Evolutionary conservation across 2,329 filamentous ascomycete species (phyloP).

Genomic region (Neopestalotiopsis rosae): DNA sequence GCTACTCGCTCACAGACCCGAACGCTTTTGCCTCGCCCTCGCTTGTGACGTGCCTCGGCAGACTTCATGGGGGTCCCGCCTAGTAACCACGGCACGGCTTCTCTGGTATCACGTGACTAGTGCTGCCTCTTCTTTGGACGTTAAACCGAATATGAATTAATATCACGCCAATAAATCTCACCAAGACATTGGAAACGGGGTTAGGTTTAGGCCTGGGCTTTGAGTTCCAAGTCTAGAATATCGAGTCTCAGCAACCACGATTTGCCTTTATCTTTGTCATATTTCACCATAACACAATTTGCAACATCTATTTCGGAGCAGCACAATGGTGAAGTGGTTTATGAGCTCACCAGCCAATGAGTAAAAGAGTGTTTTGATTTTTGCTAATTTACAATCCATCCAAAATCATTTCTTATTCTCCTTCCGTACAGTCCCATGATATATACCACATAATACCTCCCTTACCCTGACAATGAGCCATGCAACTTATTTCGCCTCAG

Average conservation of each 20-base stretch:
- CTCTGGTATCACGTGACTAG: not conserved
- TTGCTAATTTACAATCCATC: not conserved
- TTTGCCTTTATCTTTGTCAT: no score
- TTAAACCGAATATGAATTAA: not conserved
- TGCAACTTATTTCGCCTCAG: conserved; percentile 39
- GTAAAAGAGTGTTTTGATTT: not conserved
- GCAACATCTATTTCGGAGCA: no score
- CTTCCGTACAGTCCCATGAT: not conserved
- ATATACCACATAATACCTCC: not conserved
- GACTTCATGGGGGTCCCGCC: not conserved
- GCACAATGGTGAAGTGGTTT: no score
- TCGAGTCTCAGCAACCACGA: no score
- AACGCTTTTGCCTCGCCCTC: not conserved
- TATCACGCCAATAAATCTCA: not conserved
- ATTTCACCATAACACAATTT: no score
- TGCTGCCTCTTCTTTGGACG: no score
- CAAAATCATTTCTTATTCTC: not conserved
- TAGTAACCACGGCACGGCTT: not conserved
- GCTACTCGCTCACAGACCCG: not conserved
- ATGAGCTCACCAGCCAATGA: not conserved
- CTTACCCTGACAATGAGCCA: not conserved
- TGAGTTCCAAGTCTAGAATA: not conserved
- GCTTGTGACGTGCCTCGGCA: conserved; percentile 16
- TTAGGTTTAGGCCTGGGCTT: not conserved
- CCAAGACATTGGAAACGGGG: not conserved